phyloP scores from a whole-genome alignment of 306 rosid species.

The Malus asiatica region DNA sequence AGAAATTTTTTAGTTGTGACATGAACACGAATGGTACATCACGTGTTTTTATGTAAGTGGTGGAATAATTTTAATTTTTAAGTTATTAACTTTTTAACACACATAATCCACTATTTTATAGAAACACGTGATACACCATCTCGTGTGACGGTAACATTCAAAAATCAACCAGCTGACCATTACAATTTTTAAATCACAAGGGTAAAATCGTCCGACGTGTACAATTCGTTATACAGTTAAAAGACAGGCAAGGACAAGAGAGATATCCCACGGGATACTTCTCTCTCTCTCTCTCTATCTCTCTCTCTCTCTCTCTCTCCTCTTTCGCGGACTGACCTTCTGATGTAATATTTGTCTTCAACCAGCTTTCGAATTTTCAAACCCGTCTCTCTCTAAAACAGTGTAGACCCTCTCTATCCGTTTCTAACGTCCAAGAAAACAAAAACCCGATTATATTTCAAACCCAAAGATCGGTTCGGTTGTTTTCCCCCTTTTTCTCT shows the following conservation, averaged over 20 bases:
- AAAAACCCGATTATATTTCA: not conserved
- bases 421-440: slow-evolving; percentile 2
- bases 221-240: not conserved
- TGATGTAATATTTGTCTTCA: slow-evolving; percentile 58
- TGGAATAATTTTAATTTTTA: too few species aligned
- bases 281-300: not conserved
- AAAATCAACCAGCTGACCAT: not conserved
- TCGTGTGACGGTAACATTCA: too few species aligned
- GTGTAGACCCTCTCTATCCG: slow-evolving; percentile 1
- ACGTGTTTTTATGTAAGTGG: too few species aligned
- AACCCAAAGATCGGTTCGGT: slow-evolving; percentile 7
- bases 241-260: not conserved
- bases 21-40: too few species aligned
- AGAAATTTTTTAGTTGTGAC: too few species aligned
- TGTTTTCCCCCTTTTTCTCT: not conserved
- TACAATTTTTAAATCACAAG: not conserved
- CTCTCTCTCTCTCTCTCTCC: not conserved
- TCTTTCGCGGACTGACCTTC: slow-evolving; percentile 25
- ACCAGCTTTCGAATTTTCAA: slow-evolving; percentile 48
- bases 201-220: not conserved
- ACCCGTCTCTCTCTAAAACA: slow-evolving; percentile 10
- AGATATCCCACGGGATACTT: slow-evolving; percentile 17
- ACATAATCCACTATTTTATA: too few species aligned
- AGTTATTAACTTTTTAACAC: too few species aligned
- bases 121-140: too few species aligned